These are phyloP conservation scores for Aspergillus sclerotioniger DNA, from an alignment of 495 filamentous ascomycete species.

Conservation along the genomic window DNA sequence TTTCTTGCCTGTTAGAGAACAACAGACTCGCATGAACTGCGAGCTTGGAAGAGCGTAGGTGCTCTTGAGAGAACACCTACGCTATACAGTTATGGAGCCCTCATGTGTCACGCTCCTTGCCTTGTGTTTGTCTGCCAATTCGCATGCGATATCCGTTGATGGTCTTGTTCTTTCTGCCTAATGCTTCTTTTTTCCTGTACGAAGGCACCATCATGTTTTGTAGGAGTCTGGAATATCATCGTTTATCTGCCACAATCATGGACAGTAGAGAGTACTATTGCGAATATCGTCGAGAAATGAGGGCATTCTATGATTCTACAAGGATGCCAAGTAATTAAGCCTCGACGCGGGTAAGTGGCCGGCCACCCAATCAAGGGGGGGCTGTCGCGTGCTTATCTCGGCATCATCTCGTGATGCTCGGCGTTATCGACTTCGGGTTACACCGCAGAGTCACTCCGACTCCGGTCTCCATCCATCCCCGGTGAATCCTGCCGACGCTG, in stretches of 20 bases:
- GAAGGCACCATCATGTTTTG: conserved; percentile 14
- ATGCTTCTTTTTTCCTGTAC: conserved; percentile 6
- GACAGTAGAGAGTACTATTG: neutral
- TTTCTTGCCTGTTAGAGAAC: conserved; percentile 17
- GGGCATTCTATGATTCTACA: no score
- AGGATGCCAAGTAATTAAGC: no score
- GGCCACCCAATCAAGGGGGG: neutral
- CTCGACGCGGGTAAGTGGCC: neutral
- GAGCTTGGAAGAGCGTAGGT: conserved; percentile 7
- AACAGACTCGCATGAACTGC: neutral
- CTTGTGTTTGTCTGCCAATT: conserved; percentile 16
- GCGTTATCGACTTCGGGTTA: conserved; percentile 1
- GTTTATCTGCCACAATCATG: neutral
- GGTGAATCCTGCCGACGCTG: neutral
- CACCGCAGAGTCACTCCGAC: neutral
- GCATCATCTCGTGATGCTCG: conserved; percentile 7
- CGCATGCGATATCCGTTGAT: conserved; percentile 15
- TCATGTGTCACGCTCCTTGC: conserved; percentile 15
- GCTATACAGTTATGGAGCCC: conserved; percentile 18
- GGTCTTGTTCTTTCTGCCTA: conserved; percentile 11
- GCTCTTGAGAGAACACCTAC: conserved; percentile 7
- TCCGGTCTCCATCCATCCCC: neutral
- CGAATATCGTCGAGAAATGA: no score
- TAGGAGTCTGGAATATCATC: conserved; percentile 32
- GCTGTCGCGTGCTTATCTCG: conserved; percentile 5